Percentiles rank a stretch among this genome's conserved stretches.
Evolutionary conservation across 75 land plant genomes (phyloP).

Genomic region (Selaginella moellendorffii): DNA sequence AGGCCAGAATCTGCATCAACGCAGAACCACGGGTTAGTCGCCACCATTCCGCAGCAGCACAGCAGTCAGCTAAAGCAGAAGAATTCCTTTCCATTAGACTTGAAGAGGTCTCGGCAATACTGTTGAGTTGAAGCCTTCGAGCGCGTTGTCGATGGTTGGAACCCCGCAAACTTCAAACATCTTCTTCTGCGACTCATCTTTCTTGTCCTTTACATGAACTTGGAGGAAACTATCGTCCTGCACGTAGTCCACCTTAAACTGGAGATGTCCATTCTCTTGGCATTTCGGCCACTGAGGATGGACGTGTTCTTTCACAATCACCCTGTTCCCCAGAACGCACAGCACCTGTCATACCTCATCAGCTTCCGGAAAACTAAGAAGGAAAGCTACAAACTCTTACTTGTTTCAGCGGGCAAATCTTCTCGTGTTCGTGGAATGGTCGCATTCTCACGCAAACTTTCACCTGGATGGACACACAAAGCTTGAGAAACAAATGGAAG

Average conservation of each 20-base stretch:
- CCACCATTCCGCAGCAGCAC: too few relatives aligned
- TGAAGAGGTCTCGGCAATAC: background rate
- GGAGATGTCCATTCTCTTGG: slow-evolving; percentile 4
- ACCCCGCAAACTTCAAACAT: slow-evolving; percentile 17
- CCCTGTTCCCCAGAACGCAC: slow-evolving; percentile 17
- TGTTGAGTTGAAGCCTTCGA: slow-evolving; percentile 22
- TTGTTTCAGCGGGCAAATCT: slow-evolving; percentile 3
- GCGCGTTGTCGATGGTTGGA: slow-evolving; percentile 18
- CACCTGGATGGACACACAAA: background rate
- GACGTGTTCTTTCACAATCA: slow-evolving; percentile 25
- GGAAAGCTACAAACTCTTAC: slow-evolving; percentile 11
- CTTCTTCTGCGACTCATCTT: slow-evolving; percentile 18
- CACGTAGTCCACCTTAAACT: slow-evolving; percentile 17
- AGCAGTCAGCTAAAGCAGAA: background rate
- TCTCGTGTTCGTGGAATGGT: slow-evolving; percentile 12
- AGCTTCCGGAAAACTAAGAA: background rate
- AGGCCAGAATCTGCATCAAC: slow-evolving; percentile 16
- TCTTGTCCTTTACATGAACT: slow-evolving; percentile 10
- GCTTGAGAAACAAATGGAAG: background rate
- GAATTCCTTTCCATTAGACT: background rate
- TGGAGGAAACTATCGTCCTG: slow-evolving; percentile 24
- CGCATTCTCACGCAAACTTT: slow-evolving; percentile 6
- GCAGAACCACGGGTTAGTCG: background rate
- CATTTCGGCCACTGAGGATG: slow-evolving; percentile 9
- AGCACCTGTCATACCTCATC: slow-evolving; percentile 18